Percentiles rank a stretch among this genome's conserved stretches.
phyloP scores from a whole-genome alignment of 176 grass and related monocot genomes.

The Dendrocalamus sinicus region DNA sequence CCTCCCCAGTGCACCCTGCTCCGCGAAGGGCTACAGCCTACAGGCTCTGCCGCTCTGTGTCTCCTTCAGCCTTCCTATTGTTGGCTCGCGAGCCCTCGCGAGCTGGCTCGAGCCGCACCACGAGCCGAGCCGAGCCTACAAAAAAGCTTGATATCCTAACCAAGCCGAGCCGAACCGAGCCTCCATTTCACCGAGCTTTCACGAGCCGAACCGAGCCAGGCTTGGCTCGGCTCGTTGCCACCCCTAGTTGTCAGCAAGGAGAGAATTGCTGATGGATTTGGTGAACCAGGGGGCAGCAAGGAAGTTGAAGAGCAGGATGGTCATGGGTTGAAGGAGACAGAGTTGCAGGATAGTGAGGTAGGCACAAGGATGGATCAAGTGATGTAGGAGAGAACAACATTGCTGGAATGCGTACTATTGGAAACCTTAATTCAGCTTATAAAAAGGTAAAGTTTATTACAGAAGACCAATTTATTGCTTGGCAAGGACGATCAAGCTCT shows the following conservation, averaged over 20 bases:
- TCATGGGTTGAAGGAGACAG: not conserved
- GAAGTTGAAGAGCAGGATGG: not conserved
- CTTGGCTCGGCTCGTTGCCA: too few relatives aligned
- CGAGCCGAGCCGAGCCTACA: too few relatives aligned
- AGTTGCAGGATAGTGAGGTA: not conserved
- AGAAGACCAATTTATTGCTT: not conserved
- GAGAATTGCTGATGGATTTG: not conserved
- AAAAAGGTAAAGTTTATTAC: constrained; percentile 34
- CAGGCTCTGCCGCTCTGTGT: rapidly evolving
- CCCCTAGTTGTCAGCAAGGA: not conserved
- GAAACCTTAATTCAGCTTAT: constrained; percentile 17
- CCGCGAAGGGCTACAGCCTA: too few relatives aligned
- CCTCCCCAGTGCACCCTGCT: too few relatives aligned
- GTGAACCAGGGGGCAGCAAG: not conserved
- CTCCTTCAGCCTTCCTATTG: rapidly evolving
- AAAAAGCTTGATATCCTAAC: too few relatives aligned
- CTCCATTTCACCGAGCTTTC: too few relatives aligned
- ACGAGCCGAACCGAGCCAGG: too few relatives aligned
- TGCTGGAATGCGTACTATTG: not conserved
- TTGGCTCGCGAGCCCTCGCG: too few relatives aligned
- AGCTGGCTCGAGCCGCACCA: too few relatives aligned
- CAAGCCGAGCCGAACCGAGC: too few relatives aligned
- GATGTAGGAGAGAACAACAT: not conserved
- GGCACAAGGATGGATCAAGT: constrained; percentile 31
- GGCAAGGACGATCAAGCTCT: not conserved